Evolutionary conservation across 148 eudicot species (phyloP).

Genomic region (Silene uniflora): DNA sequence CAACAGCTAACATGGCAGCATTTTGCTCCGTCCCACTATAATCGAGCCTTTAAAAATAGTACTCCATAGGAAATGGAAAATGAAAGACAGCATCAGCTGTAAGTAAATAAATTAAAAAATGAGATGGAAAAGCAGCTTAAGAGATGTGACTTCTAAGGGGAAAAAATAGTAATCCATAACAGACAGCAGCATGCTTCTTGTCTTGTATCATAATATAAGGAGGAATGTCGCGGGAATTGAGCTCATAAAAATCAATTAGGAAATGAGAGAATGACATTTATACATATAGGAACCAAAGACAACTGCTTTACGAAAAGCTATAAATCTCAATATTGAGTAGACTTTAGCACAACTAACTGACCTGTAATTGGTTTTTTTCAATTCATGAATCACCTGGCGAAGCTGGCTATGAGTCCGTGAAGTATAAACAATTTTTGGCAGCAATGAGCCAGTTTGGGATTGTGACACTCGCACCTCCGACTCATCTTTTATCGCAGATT

Average conservation of each 20-base stretch:
- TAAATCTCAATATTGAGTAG: not conserved
- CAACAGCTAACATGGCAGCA: not conserved
- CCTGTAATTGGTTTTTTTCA: slow-evolving; percentile 92
- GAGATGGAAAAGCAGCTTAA: not conserved
- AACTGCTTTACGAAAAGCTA: not conserved
- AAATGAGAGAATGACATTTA: not conserved
- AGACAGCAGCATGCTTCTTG: not conserved
- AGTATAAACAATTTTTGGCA: slow-evolving; percentile 73
- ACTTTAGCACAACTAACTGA: slow-evolving; percentile 20
- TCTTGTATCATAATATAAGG: not conserved
- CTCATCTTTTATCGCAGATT: slow-evolving; percentile 25
- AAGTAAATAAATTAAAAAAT: not conserved
- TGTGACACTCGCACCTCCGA: slow-evolving; percentile 41
- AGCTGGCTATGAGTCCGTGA: slow-evolving; percentile 99
- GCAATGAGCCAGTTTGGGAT: slow-evolving; percentile 28
- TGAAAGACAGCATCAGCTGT: not conserved
- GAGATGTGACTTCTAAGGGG: not conserved
- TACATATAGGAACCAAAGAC: not conserved
- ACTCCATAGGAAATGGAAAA: too few relatives aligned
- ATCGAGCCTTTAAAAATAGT: not conserved
- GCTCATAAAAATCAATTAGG: slow-evolving; percentile 6
- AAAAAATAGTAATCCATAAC: not conserved
- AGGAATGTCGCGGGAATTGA: not conserved
- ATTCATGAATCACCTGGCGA: slow-evolving; percentile 80
- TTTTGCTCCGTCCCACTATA: not conserved